These are phyloP conservation scores for Ceratobasidium sp. DNA, from an alignment of 1,284 basidiomycete species.

Conservation along the genomic window DNA sequence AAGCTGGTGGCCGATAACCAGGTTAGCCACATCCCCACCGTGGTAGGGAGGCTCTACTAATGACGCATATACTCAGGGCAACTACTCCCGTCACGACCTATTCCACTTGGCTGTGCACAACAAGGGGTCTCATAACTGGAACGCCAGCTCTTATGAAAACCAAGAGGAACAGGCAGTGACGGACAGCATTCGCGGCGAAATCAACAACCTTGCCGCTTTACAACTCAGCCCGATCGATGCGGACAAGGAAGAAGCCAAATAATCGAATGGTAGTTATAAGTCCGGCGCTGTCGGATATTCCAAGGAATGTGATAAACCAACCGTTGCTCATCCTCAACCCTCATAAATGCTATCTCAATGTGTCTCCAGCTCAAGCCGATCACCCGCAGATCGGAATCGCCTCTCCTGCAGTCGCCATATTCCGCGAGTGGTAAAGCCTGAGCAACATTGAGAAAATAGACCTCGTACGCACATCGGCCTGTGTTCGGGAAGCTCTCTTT, in stretches of 20 bases:
- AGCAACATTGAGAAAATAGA: neutral
- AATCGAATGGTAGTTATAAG: neutral
- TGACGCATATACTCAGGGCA: constrained; percentile 1
- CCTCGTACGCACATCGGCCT: neutral
- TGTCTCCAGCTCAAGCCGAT: neutral
- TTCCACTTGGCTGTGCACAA: constrained; percentile 23
- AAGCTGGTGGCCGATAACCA: constrained; percentile 25
- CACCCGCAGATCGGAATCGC: neutral
- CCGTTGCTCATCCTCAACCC: neutral
- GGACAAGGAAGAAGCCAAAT: constrained; percentile 13
- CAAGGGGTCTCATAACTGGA: constrained; percentile 13
- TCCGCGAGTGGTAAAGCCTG: neutral
- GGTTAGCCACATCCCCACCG: neutral
- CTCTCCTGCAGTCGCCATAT: neutral
- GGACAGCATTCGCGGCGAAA: constrained; percentile 8
- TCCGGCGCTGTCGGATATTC: neutral
- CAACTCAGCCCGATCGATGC: neutral
- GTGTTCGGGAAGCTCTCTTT: neutral
- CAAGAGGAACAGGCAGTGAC: neutral
- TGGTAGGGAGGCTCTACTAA: neutral
- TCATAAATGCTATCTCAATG: neutral
- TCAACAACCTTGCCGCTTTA: constrained; percentile 11
- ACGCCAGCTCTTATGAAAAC: constrained; percentile 14
- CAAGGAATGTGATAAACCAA: neutral
- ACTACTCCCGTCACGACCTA: constrained; percentile 20